Evolutionary conservation across 768 basidiomycete genomes (phyloP).

Genomic region (Hebeloma cylindrosporum): DNA sequence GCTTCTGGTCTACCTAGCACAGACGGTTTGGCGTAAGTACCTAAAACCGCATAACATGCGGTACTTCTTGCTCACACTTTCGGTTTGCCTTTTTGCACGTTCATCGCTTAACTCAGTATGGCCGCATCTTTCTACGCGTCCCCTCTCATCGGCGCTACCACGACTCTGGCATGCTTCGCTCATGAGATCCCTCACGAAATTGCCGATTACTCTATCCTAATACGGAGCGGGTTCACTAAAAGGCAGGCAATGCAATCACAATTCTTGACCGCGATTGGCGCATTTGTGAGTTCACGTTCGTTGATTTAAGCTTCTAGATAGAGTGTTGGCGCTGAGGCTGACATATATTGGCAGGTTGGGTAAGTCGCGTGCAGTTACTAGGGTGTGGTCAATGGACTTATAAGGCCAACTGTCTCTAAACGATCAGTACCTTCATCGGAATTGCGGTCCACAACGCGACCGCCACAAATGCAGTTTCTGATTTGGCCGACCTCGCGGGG

Average conservation of each 20-base stretch:
- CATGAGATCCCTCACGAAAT: conserved; percentile 97
- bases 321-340: conserved; percentile 3
- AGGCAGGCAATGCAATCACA: conserved; percentile 91
- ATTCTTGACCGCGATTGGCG: conserved; percentile 88
- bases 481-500: conserved; percentile 63
- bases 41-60: conserved; percentile 16
- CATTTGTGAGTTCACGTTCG: conserved; percentile 65
- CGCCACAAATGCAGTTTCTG: conserved; percentile 41
- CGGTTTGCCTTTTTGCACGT: conserved; percentile 14
- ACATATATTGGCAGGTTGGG: conserved; percentile 38
- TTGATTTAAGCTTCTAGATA: conserved; percentile 19
- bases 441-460: conserved; percentile 81
- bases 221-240: conserved; percentile 89
- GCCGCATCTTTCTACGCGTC: conserved; percentile 97
- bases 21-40: conserved; percentile 85
- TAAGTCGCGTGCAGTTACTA: conserved; percentile 24
- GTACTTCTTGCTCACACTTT: conserved; percentile 1
- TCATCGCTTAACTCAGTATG: conserved; percentile 56
- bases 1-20: conserved; percentile 49
- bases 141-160: conserved; percentile 89
- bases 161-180: conserved; percentile 92
- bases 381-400: conserved; percentile 8
- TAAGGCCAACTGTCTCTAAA: conserved; percentile 19
- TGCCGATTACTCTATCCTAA: conserved; percentile 93
- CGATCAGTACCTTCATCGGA: conserved; percentile 77